These are phyloP conservation scores for Globisporangium orthogonon DNA, from an alignment of 352 stramenopile species.

Conservation along the genomic window DNA sequence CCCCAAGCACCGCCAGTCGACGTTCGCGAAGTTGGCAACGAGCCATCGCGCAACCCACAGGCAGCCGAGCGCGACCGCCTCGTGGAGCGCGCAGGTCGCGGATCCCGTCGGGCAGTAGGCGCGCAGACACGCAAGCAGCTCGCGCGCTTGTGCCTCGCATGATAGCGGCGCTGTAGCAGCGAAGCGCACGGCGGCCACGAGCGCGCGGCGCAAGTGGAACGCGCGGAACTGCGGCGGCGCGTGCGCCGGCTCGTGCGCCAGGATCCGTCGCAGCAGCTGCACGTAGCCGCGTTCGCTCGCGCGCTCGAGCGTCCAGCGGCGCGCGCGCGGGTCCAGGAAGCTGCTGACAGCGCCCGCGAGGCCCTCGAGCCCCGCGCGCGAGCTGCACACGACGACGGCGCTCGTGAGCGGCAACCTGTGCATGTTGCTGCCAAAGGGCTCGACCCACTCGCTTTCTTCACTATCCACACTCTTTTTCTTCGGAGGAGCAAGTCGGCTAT, in stretches of 20 bases:
- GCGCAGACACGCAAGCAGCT: not conserved
- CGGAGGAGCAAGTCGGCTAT: not conserved
- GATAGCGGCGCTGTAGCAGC: not conserved
- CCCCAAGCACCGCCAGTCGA: not conserved
- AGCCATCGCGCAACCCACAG: not conserved
- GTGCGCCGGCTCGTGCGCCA: not conserved
- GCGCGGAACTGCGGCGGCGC: not conserved
- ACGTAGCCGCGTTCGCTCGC: not conserved
- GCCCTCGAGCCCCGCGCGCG: not conserved
- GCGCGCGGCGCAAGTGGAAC: not conserved
- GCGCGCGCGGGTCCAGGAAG: not conserved
- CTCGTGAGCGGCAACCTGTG: not conserved
- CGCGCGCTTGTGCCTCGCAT: not conserved
- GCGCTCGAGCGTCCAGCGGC: conserved; percentile 3
- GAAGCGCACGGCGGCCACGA: not conserved
- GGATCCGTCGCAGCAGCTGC: not conserved
- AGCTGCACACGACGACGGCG: not conserved
- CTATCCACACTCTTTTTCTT: no score
- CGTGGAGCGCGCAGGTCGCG: not conserved
- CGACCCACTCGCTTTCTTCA: no score
- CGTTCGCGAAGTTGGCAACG: not conserved
- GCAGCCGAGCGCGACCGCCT: not conserved
- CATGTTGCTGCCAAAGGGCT: not conserved
- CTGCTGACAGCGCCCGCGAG: not conserved
- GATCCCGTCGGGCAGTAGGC: not conserved